Base-by-base conservation (phyloP, 225 moss, liverwort and hornwort species). In the Pleurozium schreberi region DNA sequence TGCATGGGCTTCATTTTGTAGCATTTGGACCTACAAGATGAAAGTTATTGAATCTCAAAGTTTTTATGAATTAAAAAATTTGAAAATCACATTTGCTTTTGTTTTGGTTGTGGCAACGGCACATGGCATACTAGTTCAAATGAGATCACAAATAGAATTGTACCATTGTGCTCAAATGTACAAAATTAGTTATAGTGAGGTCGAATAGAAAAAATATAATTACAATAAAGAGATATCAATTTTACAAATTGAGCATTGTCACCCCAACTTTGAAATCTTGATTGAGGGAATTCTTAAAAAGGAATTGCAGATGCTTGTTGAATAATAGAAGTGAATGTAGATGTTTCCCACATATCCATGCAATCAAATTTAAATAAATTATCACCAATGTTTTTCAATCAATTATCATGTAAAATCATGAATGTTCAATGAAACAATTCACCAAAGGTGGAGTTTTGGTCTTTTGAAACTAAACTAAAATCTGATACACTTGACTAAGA, bases 231-330 rank as follows among this genome's bases (percentile, higher is more conserved):
- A 45, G 1, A 30, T 18, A 28, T 47, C 10, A 18, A 34, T 75
- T 52, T 50, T 21, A 8, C 3, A 52, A 75, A 76, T 33, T 52
- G 0, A 8, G 0, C 6, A 30, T 30, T 30, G 3, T 18, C 18
- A 6, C 11, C 2, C 10, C 11, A 18, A 47, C 1, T 47, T 74
- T 30, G 4, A 74, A 43, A 73, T 30, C 18, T 73, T 11, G 45
- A 45, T 5, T 21, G 1, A 50, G 0, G 20, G 13, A 34, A 18
- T 75, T 34, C 0, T 5, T 0, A 20, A 33, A 21, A 5, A 6
- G 3, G 8, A 33, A 21, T 34, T 33, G 33, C 1, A 75, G 13
- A 50, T 50, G 19, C 4, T 50, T 30, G 18, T 33, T 8, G 33
- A 49, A 34, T 1, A 5, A 21, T 12, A 21, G 21, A 13, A 20